These are phyloP conservation scores for Allantophomopsis lycopodina DNA, from an alignment of 2,329 filamentous ascomycete genomes.

Conservation along the genomic window DNA sequence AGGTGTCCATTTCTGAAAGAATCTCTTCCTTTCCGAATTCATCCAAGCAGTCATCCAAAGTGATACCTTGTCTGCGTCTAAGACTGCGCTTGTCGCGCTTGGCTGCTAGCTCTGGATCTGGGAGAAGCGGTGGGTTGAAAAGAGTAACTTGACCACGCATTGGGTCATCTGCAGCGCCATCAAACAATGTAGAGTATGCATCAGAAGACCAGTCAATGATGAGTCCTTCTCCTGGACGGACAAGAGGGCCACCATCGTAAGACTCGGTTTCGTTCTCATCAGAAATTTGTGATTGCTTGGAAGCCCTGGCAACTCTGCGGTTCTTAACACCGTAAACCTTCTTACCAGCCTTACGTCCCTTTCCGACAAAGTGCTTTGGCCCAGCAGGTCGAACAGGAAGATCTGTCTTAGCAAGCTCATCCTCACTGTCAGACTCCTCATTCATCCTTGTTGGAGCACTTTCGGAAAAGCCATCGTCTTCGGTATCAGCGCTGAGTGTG, in stretches of 20 bases:
- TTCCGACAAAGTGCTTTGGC: not conserved
- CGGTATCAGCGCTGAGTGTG: conserved; percentile 35
- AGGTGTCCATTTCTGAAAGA: conserved; percentile 87
- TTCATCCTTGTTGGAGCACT: conserved; percentile 35
- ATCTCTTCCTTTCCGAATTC: conserved; percentile 93
- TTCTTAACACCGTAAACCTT: no score
- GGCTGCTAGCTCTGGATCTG: conserved; percentile 50
- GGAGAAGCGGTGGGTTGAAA: conserved; percentile 26
- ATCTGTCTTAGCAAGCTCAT: conserved; percentile 9
- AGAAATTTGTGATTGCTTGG: not conserved
- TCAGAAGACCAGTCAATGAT: conserved; percentile 73
- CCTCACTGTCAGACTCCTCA: conserved; percentile 43
- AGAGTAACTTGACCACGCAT: conserved; percentile 48
- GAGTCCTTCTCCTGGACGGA: conserved; percentile 73
- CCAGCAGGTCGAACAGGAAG: conserved; percentile 16
- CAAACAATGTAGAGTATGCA: conserved; percentile 60
- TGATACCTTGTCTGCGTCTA: conserved; percentile 64
- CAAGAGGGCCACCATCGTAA: conserved; percentile 43
- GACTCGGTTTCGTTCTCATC: conserved; percentile 10
- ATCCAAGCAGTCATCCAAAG: conserved; percentile 78
- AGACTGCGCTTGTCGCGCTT: conserved; percentile 47
- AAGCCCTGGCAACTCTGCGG: no score
- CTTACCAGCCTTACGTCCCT: no score
- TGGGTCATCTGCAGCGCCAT: conserved; percentile 25
- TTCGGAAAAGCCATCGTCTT: conserved; percentile 10